Evolutionary conservation across 1,139 yeast genomes (phyloP).

Genomic region (Lodderomyces elongisporus): DNA sequence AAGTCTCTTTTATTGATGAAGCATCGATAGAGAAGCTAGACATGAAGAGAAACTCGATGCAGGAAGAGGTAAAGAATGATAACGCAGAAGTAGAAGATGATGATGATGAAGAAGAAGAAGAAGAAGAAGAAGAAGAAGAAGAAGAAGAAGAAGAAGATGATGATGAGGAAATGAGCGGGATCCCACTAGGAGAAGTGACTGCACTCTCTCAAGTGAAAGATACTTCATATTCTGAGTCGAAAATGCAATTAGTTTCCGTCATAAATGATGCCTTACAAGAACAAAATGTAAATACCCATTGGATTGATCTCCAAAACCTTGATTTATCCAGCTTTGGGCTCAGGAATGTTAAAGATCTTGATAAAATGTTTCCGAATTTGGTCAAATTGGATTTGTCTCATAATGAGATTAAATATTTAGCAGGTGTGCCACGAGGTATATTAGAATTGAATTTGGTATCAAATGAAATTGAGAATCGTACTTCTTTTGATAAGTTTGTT

Average conservation of each 20-base stretch:
- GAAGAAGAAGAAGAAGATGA: too few relatives aligned
- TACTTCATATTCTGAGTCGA: conserved; percentile 47
- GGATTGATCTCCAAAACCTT: conserved; percentile 41
- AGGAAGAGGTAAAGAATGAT: too few relatives aligned
- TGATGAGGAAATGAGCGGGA: too few relatives aligned
- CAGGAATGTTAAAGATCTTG: conserved; percentile 40
- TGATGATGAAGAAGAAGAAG: too few relatives aligned
- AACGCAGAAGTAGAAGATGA: too few relatives aligned
- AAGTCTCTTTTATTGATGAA: neutral
- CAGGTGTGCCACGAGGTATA: conserved; percentile 41
- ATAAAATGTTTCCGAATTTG: conserved; percentile 41
- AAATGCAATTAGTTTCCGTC: conserved; percentile 39
- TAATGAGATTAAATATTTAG: conserved; percentile 40
- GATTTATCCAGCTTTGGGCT: conserved; percentile 29
- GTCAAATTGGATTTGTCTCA: conserved; percentile 33
- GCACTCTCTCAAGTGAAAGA: conserved; percentile 41
- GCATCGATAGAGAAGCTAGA: neutral
- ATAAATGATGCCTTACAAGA: conserved; percentile 42
- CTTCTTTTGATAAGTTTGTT: conserved; percentile 35
- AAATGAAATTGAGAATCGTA: conserved; percentile 38
- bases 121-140: too few relatives aligned
- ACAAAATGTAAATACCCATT: conserved; percentile 24
- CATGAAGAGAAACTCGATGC: too few relatives aligned
- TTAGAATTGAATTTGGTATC: conserved; percentile 32
- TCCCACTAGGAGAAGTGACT: conserved; percentile 34